Percentiles rank a stretch among this genome's conserved stretches.
phyloP scores from a whole-genome alignment of 2,329 filamentous ascomycete genomes.

The Diaporthe amygdali region DNA sequence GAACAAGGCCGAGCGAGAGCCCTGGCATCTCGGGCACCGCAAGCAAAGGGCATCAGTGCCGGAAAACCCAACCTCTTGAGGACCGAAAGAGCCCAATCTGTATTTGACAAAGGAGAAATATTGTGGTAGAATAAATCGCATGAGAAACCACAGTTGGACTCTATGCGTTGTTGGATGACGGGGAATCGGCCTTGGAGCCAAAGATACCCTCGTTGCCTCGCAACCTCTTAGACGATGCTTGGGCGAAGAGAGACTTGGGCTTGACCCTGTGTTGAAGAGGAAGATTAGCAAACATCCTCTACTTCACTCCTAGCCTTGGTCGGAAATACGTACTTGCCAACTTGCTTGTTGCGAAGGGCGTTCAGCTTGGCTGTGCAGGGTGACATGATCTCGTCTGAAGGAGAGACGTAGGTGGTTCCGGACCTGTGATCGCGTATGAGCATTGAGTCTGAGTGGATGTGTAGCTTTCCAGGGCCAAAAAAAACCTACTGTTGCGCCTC shows the following conservation, averaged over 20 bases:
- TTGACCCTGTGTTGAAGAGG: constrained; percentile 54
- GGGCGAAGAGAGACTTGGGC: constrained; percentile 72
- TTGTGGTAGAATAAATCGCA: not conserved
- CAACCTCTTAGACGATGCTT: constrained; percentile 68
- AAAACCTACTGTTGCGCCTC: constrained; percentile 49
- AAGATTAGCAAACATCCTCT: not conserved
- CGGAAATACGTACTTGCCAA: constrained; percentile 68
- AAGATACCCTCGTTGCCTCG: constrained; percentile 49
- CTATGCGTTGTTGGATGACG: constrained; percentile 12
- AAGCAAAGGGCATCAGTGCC: not conserved
- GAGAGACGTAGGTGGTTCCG: constrained; percentile 67
- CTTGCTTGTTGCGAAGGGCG: constrained; percentile 80
- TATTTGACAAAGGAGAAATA: constrained; percentile 22
- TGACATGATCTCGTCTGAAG: constrained; percentile 89
- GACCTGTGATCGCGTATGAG: constrained; percentile 15
- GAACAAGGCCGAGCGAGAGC: not conserved
- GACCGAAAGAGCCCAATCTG: not conserved
- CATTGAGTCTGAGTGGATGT: not conserved
- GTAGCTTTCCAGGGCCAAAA: not conserved
- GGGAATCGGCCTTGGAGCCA: constrained; percentile 30
- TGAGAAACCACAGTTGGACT: not conserved
- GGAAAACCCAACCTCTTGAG: not conserved
- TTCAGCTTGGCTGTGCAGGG: constrained; percentile 84
- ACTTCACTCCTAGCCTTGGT: not conserved
- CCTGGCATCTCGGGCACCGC: not conserved